Evolutionary conservation across 805 yeast species (phyloP), one percentile per base, ranked within the genome.

Genomic region (Lipomyces orientalis): DNA sequence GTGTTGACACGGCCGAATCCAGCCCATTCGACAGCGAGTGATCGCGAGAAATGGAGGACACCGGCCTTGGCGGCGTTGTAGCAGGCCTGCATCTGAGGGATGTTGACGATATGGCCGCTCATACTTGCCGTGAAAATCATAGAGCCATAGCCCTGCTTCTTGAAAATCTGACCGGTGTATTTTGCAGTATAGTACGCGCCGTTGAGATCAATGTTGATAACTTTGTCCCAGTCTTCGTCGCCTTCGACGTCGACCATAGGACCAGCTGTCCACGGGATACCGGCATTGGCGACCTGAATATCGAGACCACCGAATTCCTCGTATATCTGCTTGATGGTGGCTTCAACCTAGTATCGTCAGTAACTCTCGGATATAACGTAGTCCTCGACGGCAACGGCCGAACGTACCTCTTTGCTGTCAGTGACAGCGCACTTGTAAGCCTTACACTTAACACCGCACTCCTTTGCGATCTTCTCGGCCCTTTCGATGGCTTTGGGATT

Each of bases 1-100:
- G 90, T 82, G 81, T 91, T 91, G 66, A 88, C 94, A 72, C 97
- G 85, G n/a, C 94, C 96, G 75, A 89, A 90, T 1, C 88, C 86
- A n/a, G 93, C 87, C 93, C 95, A 92, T 80, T 92, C 97, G 54
- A 91, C 87, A 16, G 97, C 94, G 71, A 91, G 81, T 1, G 95
- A 90, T 77, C 83, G 88, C 46, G 89, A 86, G 73, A 91, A 83
- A 76, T 92, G 97, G 71, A 88, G 76, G 34, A 90, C 88, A 12
- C 88, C 97, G 54, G 97, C 97, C 82, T 91, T 92, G 73, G 93
- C 90, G 16, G 92, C 91, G 75, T 91, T 91, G 82, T 91, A 91
- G 52, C 90, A 87, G 14, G 97, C 90, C 80, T 92, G 97, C 76
- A 87, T 82, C 78, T 93, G 95, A 31, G 97, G 97, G 69, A 87